phyloP scores from a whole-genome alignment of 2,329 filamentous ascomycete species.

The Graphilbum ipis-grandicollis region DNA sequence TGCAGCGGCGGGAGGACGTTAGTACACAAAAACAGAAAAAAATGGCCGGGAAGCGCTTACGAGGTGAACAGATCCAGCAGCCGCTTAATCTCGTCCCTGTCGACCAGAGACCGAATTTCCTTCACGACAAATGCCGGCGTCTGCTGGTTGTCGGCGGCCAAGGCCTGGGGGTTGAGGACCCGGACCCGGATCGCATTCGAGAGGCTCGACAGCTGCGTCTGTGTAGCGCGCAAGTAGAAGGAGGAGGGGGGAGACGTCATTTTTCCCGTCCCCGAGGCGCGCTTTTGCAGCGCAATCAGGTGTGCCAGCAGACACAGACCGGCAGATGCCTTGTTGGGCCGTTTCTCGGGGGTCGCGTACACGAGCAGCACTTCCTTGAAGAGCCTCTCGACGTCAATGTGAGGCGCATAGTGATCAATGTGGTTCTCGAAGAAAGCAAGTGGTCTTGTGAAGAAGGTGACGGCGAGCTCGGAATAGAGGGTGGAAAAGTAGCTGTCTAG shows the following conservation, averaged over 20 bases:
- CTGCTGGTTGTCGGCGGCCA: conserved; percentile 8
- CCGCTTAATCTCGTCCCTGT: conserved; percentile 55
- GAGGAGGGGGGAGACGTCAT: conserved; percentile 17
- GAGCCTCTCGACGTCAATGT: conserved; percentile 22
- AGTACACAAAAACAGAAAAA: background rate
- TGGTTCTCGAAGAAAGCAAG: conserved; percentile 24
- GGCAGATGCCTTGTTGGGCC: conserved; percentile 20
- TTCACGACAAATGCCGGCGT: conserved; percentile 41
- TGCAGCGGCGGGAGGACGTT: background rate
- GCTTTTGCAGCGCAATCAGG: conserved; percentile 39
- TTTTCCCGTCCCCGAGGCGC: no score
- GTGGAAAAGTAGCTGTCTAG: background rate
- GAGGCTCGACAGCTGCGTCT: conserved; percentile 33
- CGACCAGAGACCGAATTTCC: conserved; percentile 54
- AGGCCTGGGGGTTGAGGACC: conserved; percentile 13
- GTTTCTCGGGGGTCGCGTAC: conserved; percentile 13
- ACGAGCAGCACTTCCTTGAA: conserved; percentile 22
- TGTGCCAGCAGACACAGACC: conserved; percentile 47
- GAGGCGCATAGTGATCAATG: conserved; percentile 17
- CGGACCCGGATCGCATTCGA: conserved; percentile 32
- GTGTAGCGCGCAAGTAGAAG: conserved; percentile 31
- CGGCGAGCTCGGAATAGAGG: conserved; percentile 20
- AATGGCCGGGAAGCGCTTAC: conserved; percentile 11
- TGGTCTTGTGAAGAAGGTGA: conserved; percentile 19
- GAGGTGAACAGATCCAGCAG: conserved; percentile 29